Evolutionary conservation across 179 eudicot species (phyloP), one percentile per base, ranked within the genome.

Genomic region (Spinacia oleracea): DNA sequence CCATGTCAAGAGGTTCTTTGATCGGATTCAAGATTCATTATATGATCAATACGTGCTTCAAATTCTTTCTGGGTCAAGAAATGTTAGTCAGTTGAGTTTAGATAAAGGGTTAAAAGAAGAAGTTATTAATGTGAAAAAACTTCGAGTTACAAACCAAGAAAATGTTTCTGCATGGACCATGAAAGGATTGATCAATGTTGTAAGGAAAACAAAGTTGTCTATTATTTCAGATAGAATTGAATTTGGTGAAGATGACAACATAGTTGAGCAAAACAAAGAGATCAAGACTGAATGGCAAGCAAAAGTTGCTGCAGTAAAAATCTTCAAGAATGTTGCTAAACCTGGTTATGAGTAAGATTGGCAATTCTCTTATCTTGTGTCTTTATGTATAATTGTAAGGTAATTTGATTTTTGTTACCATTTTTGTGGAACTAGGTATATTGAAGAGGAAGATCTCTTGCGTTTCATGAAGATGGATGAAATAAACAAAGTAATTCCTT

Each of bases 101-200:
- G 82, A 88, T 32, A 81, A 70, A 29, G 82, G 75, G 62, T 67
- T 80, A 65, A 88, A 86, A 78, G 89, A 88, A 75, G 92, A 81
- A 66, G 89, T 91, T 34, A 84, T 93, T 74, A 86, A 93, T 80
- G 77, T 90, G 31, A 91, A 87, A 42, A 90, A 89, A 81, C 95
- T 95, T 77, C 86, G 88, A 58, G 87, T 80, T 75, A 82, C 90
- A 72, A 87, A 77, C 62, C 87, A 83, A 69, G 90, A 82, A 45
- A 92, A 89, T 72, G 88, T 90, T 16, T 90, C 93, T 60, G 92
- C 94, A 11, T 88, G 95, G 92, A 90, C 93, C 27, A 89, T 95
- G 89, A 87, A 80, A 79, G 91, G 97, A 32, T 79, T 95, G 70
- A 83, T 90, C 75, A 81, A 85, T 23, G 86, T 89, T 27, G 87